Conservation (phyloP, 371 early-diverging fungal species). For the Capillidium heterosporum region DNA sequence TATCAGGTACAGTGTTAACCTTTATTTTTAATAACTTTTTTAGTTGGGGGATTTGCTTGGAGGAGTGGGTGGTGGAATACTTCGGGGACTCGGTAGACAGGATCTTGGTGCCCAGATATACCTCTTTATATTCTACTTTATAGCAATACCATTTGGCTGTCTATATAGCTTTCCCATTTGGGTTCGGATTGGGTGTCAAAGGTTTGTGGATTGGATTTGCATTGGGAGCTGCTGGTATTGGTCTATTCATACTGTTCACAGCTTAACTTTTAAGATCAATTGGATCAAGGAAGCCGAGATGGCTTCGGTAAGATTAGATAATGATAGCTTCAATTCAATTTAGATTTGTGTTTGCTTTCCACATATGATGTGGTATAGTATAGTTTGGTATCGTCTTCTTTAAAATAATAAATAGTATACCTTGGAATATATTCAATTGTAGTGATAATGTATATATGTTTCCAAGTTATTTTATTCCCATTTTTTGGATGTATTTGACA, state of each 20-base stretch:
- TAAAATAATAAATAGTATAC: no score
- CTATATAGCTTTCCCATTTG: slow-evolving; percentile 29
- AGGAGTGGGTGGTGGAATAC: slow-evolving; percentile 44
- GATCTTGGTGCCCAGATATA: slow-evolving; percentile 46
- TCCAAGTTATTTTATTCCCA: no score
- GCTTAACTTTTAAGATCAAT: slow-evolving; percentile 2
- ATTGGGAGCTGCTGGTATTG: neutral
- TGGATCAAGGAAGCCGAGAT: slow-evolving; percentile 7
- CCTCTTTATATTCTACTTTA: slow-evolving; percentile 32
- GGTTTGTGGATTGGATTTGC: slow-evolving; percentile 39
- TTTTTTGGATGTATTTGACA: no score
- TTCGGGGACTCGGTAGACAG: slow-evolving; percentile 53
- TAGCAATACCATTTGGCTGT: slow-evolving; percentile 48
- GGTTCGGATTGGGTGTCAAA: slow-evolving; percentile 20
- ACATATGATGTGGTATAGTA: no score
- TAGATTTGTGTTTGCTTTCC: no score
- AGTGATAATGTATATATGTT: no score
- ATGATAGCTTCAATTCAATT: neutral
- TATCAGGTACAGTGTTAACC: slow-evolving; percentile 38
- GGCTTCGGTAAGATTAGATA: slow-evolving; percentile 1
- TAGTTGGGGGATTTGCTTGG: slow-evolving; percentile 50
- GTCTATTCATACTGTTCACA: neutral
- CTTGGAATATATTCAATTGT: no score
- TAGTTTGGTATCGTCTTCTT: no score
- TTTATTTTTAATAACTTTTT: slow-evolving; percentile 16